Percentiles rank a stretch among this genome's conserved stretches.
These are phyloP conservation scores for Coemansia sp. DNA, from an alignment of 192 early-diverging fungal genomes.

Conservation along the genomic window DNA sequence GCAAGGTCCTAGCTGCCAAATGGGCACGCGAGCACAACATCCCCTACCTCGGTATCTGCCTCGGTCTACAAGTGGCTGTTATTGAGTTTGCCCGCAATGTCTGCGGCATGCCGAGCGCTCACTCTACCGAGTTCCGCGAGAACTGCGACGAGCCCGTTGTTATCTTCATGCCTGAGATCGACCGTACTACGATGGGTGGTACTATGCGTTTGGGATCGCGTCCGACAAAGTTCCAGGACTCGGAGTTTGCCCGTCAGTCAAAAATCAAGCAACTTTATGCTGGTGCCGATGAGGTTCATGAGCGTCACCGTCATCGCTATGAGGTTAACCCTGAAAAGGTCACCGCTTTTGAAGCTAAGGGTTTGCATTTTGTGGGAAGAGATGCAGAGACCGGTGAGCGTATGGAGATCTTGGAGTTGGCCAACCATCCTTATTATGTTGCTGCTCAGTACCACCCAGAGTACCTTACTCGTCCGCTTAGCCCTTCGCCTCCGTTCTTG, in stretches of 20 bases:
- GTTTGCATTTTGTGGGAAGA: conserved; percentile 87
- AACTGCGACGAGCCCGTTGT: conserved; percentile 79
- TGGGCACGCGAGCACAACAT: conserved; percentile 98
- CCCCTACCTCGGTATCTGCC: conserved; percentile 98
- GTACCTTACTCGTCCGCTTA: conserved; percentile 93
- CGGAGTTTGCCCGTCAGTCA: conserved; percentile 60
- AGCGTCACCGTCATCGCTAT: conserved; percentile 97
- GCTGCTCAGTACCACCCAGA: conserved; percentile 98
- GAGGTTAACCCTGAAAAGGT: conserved; percentile 95
- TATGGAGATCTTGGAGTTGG: conserved; percentile 96
- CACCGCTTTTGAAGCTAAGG: conserved; percentile 73
- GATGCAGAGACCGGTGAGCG: conserved; percentile 92
- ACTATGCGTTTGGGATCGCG: conserved; percentile 96
- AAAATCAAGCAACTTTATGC: conserved; percentile 73
- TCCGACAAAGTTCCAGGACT: conserved; percentile 79
- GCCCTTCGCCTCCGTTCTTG: conserved; percentile 89
- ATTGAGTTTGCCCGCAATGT: conserved; percentile 98
- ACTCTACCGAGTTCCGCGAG: conserved; percentile 85
- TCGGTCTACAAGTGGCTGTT: conserved; percentile 96
- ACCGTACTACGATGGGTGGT: conserved; percentile 88
- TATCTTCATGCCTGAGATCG: conserved; percentile 98
- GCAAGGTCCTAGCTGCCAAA: conserved; percentile 92
- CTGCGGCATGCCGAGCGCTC: conserved; percentile 76
- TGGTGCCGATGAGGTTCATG: conserved; percentile 64
- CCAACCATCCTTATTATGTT: conserved; percentile 92